Evolutionary conservation across 495 filamentous ascomycete genomes (phyloP), one percentile per base, ranked within the genome.

Genomic region (Umbilicaria muhlenbergii): DNA sequence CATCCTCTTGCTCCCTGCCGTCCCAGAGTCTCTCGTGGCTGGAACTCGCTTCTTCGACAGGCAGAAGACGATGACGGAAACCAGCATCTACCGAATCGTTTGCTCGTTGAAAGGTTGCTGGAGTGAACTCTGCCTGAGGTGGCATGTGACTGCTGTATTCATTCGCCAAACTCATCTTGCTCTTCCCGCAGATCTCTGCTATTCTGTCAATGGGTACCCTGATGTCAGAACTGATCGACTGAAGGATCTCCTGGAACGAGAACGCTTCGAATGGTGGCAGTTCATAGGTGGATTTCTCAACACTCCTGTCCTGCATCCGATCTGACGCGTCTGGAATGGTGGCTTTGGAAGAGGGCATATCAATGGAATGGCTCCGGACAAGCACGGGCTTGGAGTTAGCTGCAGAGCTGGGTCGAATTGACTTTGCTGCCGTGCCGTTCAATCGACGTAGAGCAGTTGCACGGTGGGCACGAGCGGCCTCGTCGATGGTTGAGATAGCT

Each of bases 81-180:
- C 46, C 39, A 11, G 43, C 39, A 3, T 38, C 36, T 0, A 35
- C 37, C 1, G 41, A 39, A 12, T 43, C 46, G 39, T 43, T 42
- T 28, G 24, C 24, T 6, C 24, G 24, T 1, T 28, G 24, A 28
- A 37, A n/a, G 15, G 13, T 37, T 12, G 43, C 1, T 3, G 31
- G 37, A 8, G 50, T 44, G 39, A 80, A 71, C 48, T 78, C 71
- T 6, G 73, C 74, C 21, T 76, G 57, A 0, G 76, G 76, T 7
- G 76, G 75, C 21, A 77, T 68, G 51, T 80, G 76, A 42, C 75
- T 76, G 28, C 61, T 68, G 53, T 80, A 78, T 51, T 79, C 73
- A 51, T 79, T 74, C 21, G 76, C 71, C 34, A 80, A 57, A 51
- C 71, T 78, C 44, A 77, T 57, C 47, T 69, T 71, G 56, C 71